Conservation (phyloP, 495 filamentous ascomycete species). For the Neurospora sp. region DNA sequence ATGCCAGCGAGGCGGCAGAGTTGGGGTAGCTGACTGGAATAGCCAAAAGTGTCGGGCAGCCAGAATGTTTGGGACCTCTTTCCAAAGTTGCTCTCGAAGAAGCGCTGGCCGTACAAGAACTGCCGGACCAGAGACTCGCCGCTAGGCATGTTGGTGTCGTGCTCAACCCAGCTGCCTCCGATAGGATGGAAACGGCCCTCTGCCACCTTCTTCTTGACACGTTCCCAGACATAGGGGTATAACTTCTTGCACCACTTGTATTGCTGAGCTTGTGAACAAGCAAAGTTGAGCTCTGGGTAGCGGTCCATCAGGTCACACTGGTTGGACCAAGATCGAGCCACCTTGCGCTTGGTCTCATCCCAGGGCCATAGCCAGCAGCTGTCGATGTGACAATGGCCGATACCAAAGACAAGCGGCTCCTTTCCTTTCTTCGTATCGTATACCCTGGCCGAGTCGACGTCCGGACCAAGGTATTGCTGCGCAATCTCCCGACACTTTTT, state of each 20-base stretch:
- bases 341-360: slow-evolving; percentile 97
- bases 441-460: slow-evolving; percentile 73
- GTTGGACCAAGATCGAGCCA: slow-evolving; percentile 91
- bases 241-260: slow-evolving; percentile 92
- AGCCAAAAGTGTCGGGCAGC: slow-evolving; percentile 96
- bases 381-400: slow-evolving; percentile 96
- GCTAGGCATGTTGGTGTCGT: slow-evolving; percentile 94
- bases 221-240: slow-evolving; percentile 80
- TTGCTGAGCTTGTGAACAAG: slow-evolving; percentile 88
- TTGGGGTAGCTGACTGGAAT: slow-evolving; percentile 89
- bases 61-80: slow-evolving; percentile 86
- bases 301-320: slow-evolving; percentile 90
- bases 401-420: slow-evolving; percentile 69
- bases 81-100: slow-evolving; percentile 90
- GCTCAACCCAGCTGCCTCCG: slow-evolving; percentile 97
- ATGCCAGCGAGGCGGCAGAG: slow-evolving; percentile 86
- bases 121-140: slow-evolving; percentile 93
- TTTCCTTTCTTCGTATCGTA: slow-evolving; percentile 56
- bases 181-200: slow-evolving; percentile 88
- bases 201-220: slow-evolving; percentile 83
- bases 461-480: slow-evolving; percentile 65
- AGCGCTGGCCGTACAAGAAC: slow-evolving; percentile 88
- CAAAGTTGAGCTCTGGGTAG: slow-evolving; percentile 89
- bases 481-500: slow-evolving; percentile 72
- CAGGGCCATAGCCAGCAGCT: slow-evolving; percentile 98